Evolutionary conservation across 1,284 basidiomycete species (phyloP).

Genomic region (Malassezia yamatoensis): DNA sequence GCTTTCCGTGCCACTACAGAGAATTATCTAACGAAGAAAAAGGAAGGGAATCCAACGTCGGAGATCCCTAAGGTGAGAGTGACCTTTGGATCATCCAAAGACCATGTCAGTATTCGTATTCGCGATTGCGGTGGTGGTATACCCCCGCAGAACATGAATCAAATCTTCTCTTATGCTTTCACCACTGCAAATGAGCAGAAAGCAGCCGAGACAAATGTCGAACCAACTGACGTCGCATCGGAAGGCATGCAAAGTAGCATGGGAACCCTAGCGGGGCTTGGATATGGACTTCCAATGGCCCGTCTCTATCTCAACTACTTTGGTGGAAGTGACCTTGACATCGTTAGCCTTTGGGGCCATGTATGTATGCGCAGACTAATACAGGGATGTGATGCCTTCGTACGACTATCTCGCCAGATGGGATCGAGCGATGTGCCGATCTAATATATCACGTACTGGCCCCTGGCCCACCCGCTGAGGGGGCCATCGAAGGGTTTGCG

Average conservation of each 20-base stretch:
- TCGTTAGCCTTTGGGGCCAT: conserved; percentile 22
- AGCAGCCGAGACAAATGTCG: conserved; percentile 54
- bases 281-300: conserved; percentile 64
- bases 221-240: conserved; percentile 53
- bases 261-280: conserved; percentile 70
- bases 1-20: conserved; percentile 67
- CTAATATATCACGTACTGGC: conserved; percentile 2
- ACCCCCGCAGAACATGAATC: conserved; percentile 60
- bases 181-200: conserved; percentile 66
- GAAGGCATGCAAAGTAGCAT: conserved; percentile 61
- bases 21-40: conserved; percentile 13
- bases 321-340: conserved; percentile 16
- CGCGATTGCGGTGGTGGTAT: conserved; percentile 79
- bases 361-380: conserved; percentile 13
- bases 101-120: conserved; percentile 64
- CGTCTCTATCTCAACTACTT: conserved; percentile 59
- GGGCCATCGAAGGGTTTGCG: not conserved
- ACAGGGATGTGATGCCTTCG: conserved; percentile 39
- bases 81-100: conserved; percentile 58
- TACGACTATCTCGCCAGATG: conserved; percentile 31
- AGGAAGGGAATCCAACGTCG: not conserved
- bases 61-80: conserved; percentile 58
- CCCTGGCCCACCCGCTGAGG: not conserved
- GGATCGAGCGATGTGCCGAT: conserved; percentile 17
- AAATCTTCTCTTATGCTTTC: conserved; percentile 81